A percentile compares a stretch with the other conserved stretches of the same genome.
Conservation (phyloP, 2,329 filamentous ascomycete species). For the Cercospora janseana region DNA sequence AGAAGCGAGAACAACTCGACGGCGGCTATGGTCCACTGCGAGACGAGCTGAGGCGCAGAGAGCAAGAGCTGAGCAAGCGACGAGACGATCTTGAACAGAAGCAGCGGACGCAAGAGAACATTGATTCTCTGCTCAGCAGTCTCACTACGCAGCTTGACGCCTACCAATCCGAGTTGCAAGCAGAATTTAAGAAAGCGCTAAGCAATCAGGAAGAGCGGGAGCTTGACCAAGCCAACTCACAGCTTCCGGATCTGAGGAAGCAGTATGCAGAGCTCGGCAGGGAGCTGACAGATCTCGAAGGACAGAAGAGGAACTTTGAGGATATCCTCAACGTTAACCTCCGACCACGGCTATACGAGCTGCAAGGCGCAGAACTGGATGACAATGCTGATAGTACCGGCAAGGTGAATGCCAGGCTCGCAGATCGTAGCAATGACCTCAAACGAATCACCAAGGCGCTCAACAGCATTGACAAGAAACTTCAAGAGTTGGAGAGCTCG, state of each 20-base stretch:
- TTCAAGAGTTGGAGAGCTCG: slow-evolving; percentile 71
- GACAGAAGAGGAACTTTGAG: slow-evolving; percentile 78
- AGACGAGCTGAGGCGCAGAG: slow-evolving; percentile 72
- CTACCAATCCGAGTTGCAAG: slow-evolving; percentile 75
- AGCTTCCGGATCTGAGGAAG: slow-evolving; percentile 70
- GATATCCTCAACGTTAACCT: slow-evolving; percentile 87
- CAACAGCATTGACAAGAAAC: slow-evolving; percentile 64
- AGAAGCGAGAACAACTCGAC: slow-evolving; percentile 73
- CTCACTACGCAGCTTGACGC: slow-evolving; percentile 72
- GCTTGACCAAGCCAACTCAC: slow-evolving; percentile 67
- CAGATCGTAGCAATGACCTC: slow-evolving; percentile 76
- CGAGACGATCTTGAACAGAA: slow-evolving; percentile 72
- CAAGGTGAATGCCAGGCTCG: slow-evolving; percentile 62
- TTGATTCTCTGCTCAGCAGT: slow-evolving; percentile 58
- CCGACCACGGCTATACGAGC: slow-evolving; percentile 79
- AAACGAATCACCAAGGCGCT: slow-evolving; percentile 71
- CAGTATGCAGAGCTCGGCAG: slow-evolving; percentile 74
- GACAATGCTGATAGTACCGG: slow-evolving; percentile 52
- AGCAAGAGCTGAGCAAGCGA: slow-evolving; percentile 70
- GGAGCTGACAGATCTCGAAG: slow-evolving; percentile 73
- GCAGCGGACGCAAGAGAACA: slow-evolving; percentile 60
- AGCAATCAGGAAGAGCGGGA: slow-evolving; percentile 77
- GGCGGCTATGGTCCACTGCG: slow-evolving; percentile 77
- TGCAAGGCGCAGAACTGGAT: slow-evolving; percentile 74
- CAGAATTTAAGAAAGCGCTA: slow-evolving; percentile 89